Evolutionary conservation across 1,284 basidiomycete species (phyloP), one percentile per base, ranked within the genome.

Genomic region (Mycena sp.): DNA sequence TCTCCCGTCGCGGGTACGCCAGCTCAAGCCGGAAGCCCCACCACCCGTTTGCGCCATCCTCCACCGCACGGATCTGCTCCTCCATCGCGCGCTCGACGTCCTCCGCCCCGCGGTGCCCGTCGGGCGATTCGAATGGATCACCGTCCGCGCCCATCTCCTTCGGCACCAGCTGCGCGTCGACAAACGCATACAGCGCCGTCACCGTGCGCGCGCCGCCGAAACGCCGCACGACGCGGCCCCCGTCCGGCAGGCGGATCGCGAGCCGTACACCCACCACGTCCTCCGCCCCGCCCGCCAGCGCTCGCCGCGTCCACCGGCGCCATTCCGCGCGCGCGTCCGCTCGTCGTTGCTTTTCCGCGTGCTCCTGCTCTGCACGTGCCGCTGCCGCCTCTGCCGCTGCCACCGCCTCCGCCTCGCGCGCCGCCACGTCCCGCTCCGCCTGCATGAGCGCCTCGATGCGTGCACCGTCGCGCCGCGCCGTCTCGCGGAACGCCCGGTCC

Each of bases 401-500:
- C 32, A 9, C 32, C 32, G 72, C 23, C 53, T 69, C 53, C 72
- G 74, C 67, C 75, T 77, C 53, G 73, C 76, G 64, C 73, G 74
- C 48, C 72, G 74, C 32, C 32, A 9, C 49, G 64, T 69, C 41
- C 72, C 40, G 70, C 61, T 87, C 85, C 23, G 81, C 82, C n/a
- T 74, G 80, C 43, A 86, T 81, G 54, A 78, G 81, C 2, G 76
- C 77, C 65, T 84, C 80, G 48, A 92, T 87, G 37, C 90, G 81
- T 70, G 91, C 92, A 17, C 84, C 81, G 73, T 98, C 95, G n/a
- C 85, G 78, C 35, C 80, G 75, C 9, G 86, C 88, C 0, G 89
- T 84, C 46, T 89, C 87, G 43, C 80, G 80, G 76, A 93, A 94
- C 1, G 92, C 93, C 2, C 84, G 81, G 70, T 98, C 95, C 71